Evolutionary conservation across 352 stramenopile genomes (phyloP).

Genomic region (Pythium myriotylum): DNA sequence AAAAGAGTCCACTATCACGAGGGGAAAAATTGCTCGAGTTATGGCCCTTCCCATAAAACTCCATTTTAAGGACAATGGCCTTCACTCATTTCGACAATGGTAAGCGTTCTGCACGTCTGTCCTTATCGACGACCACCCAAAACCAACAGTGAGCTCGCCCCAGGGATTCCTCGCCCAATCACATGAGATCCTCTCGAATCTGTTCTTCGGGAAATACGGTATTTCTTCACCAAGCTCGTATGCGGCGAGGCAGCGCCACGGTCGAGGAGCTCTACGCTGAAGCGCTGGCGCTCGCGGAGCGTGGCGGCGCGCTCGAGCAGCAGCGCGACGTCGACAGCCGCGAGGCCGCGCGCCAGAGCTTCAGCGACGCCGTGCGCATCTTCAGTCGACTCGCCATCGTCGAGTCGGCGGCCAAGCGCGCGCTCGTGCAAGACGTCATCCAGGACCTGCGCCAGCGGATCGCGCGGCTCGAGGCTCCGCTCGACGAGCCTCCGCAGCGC

Average conservation of each 20-base stretch:
- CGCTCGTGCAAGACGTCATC: slow-evolving; percentile 58
- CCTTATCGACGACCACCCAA: too few relatives aligned
- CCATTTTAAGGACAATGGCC: too few relatives aligned
- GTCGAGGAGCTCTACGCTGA: slow-evolving; percentile 71
- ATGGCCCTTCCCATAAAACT: too few relatives aligned
- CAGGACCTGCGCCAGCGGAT: slow-evolving; percentile 53
- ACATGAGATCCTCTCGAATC: too few relatives aligned
- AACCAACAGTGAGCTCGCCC: too few relatives aligned
- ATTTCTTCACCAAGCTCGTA: not conserved
- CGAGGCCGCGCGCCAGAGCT: slow-evolving; percentile 40
- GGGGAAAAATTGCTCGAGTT: too few relatives aligned
- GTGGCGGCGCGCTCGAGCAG: slow-evolving; percentile 34
- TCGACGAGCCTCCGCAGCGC: slow-evolving; percentile 24
- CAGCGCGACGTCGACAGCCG: not conserved
- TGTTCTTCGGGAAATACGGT: too few relatives aligned
- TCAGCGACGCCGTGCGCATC: slow-evolving; percentile 60
- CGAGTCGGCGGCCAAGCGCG: slow-evolving; percentile 72
- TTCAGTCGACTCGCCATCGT: slow-evolving; percentile 70
- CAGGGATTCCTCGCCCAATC: too few relatives aligned
- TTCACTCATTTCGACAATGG: too few relatives aligned
- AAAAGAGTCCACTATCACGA: too few relatives aligned
- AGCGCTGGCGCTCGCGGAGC: slow-evolving; percentile 57
- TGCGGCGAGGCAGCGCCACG: slow-evolving; percentile 20
- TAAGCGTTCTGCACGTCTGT: too few relatives aligned
- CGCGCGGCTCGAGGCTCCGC: slow-evolving; percentile 43